phyloP scores from a whole-genome alignment of 768 basidiomycete genomes.

The Rhizopogon vesiculosus region DNA sequence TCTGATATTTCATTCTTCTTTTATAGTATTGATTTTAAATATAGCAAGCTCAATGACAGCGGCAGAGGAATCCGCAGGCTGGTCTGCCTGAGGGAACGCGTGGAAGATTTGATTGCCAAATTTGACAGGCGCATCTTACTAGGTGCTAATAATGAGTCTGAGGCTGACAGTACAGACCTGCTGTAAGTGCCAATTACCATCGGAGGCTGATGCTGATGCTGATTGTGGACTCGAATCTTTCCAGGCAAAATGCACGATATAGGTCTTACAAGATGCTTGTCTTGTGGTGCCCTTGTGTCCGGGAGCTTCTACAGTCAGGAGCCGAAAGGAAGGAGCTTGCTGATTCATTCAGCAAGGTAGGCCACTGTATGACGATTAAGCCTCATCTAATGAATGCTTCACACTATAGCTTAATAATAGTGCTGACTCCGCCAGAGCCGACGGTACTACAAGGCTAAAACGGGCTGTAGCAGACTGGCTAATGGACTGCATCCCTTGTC shows the following conservation, averaged over 20 bases:
- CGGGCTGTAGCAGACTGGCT: neutral
- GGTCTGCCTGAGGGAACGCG: conserved; percentile 1
- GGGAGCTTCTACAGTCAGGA: neutral
- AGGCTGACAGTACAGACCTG: neutral
- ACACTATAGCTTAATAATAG: neutral
- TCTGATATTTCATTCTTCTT: too few species aligned
- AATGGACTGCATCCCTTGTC: neutral
- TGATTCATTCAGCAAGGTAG: neutral
- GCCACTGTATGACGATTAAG: too few species aligned
- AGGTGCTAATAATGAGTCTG: neutral
- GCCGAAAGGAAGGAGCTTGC: neutral
- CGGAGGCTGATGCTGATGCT: neutral
- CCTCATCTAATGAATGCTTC: too few species aligned
- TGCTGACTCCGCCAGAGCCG: neutral
- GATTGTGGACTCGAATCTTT: neutral
- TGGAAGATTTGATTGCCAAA: conserved; percentile 6
- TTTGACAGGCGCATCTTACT: conserved; percentile 2
- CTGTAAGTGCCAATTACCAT: neutral
- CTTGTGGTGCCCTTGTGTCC: conserved; percentile 3
- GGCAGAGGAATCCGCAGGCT: conserved; percentile 8
- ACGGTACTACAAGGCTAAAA: neutral
- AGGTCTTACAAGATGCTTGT: conserved; percentile 5
- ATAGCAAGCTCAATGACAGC: too few species aligned
- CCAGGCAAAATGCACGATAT: neutral
- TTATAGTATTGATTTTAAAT: too few species aligned